Conservation (phyloP, 2,329 filamentous ascomycete genomes). For the Pseudomassariella vexata region DNA sequence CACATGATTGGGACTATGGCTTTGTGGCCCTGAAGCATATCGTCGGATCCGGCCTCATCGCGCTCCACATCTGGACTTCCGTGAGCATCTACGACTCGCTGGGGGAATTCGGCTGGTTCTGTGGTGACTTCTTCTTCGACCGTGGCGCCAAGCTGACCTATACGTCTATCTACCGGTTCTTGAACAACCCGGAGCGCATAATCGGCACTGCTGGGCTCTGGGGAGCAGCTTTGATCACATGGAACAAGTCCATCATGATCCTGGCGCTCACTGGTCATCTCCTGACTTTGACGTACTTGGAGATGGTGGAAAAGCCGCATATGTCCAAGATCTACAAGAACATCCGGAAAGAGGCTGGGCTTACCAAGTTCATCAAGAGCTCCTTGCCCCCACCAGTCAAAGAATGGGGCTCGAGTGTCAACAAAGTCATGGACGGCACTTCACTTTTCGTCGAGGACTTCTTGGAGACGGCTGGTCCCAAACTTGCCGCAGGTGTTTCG, state of each 20-base stretch:
- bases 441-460: conserved; percentile 89
- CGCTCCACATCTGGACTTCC: conserved; percentile 87
- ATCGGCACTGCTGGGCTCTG: conserved; percentile 92
- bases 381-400: conserved; percentile 79
- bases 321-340: conserved; percentile 97
- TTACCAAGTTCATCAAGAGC: conserved; percentile 85
- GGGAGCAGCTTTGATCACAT: conserved; percentile 90
- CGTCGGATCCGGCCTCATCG: conserved; percentile 71
- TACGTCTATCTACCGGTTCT: conserved; percentile 92
- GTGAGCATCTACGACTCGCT: conserved; percentile 91
- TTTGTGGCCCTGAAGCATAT: conserved; percentile 82
- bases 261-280: conserved; percentile 82
- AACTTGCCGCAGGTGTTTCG: conserved; percentile 78
- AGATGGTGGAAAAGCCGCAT: conserved; percentile 90
- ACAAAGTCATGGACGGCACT: conserved; percentile 80
- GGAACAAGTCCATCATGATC: conserved; percentile 80
- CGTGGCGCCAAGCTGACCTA: conserved; percentile 85
- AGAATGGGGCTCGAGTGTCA: conserved; percentile 78
- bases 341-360: conserved; percentile 78
- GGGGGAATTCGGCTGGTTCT: conserved; percentile 98
- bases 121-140: conserved; percentile 97
- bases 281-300: conserved; percentile 79
- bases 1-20: conserved; percentile 81
- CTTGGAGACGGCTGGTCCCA: conserved; percentile 77
- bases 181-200: conserved; percentile 95